Conservation (phyloP, 2,329 filamentous ascomycete species). For the Scopulariopsis brevicaulis region DNA sequence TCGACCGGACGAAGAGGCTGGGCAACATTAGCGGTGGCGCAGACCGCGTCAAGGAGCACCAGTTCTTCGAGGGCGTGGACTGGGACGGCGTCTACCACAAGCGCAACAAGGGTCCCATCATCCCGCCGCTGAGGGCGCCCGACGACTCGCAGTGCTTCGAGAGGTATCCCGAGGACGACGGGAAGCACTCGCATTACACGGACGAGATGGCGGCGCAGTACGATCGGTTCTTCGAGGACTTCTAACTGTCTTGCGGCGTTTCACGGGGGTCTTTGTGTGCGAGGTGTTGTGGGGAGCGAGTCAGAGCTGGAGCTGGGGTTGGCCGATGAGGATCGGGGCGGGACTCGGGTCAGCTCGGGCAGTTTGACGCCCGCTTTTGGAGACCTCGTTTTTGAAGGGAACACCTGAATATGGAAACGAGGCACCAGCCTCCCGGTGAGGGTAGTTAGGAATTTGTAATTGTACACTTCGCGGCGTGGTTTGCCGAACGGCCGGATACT, state of each 20-base stretch:
- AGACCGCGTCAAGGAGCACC: constrained; percentile 58
- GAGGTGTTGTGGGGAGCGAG: background rate
- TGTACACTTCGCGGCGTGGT: background rate
- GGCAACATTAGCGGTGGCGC: constrained; percentile 72
- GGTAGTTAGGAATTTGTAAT: background rate
- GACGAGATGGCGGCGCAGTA: constrained; percentile 58
- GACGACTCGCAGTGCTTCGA: constrained; percentile 77
- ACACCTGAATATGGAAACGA: background rate
- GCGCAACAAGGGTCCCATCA: constrained; percentile 56
- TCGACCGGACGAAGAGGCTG: constrained; percentile 65
- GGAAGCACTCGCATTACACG: constrained; percentile 53
- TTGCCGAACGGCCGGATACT: background rate
- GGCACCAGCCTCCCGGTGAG: background rate
- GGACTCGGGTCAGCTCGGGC: background rate
- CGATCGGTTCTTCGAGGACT: constrained; percentile 60
- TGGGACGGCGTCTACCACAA: constrained; percentile 63
- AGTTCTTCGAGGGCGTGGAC: constrained; percentile 62
- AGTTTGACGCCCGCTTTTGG: background rate
- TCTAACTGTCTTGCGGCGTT: constrained; percentile 34
- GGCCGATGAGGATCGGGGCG: background rate
- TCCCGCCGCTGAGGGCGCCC: constrained; percentile 60
- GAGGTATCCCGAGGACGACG: constrained; percentile 67
- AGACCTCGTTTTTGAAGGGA: background rate
- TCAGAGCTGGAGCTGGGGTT: background rate
- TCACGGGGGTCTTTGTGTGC: background rate